These are phyloP conservation scores for Rhamnella rubrinervis DNA, from an alignment of 331 rosid species.

Conservation along the genomic window DNA sequence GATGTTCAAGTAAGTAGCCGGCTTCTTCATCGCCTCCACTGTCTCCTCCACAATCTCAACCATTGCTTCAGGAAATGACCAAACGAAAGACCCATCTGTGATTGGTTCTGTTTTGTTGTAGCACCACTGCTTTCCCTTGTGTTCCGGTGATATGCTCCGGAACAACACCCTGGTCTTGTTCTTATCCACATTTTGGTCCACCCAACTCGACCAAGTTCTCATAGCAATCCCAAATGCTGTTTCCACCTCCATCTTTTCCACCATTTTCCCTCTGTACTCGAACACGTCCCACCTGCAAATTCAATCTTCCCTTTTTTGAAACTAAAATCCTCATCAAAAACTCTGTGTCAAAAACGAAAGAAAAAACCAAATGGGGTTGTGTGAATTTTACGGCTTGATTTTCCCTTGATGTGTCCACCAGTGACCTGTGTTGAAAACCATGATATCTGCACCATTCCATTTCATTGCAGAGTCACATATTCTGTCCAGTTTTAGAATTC, in stretches of 20 bases:
- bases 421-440: slow-evolving; percentile 54
- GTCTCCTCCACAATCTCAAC: slow-evolving; percentile 27
- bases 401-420: slow-evolving; percentile 46
- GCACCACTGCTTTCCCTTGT: slow-evolving; percentile 46
- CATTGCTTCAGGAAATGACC: slow-evolving; percentile 13
- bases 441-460: slow-evolving; percentile 43
- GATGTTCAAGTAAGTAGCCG: slow-evolving; percentile 44
- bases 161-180: slow-evolving; percentile 33
- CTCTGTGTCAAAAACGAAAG: too few species aligned
- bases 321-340: too few species aligned
- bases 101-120: slow-evolving; percentile 29
- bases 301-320: background rate
- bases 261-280: slow-evolving; percentile 17
- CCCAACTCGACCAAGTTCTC: slow-evolving; percentile 45
- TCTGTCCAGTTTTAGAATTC: slow-evolving; percentile 34
- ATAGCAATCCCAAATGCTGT: slow-evolving; percentile 34
- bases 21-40: slow-evolving; percentile 26
- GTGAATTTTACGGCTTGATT: slow-evolving; percentile 21
- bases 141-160: slow-evolving; percentile 50
- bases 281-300: slow-evolving; percentile 36
- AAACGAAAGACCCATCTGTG: slow-evolving; percentile 17
- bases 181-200: slow-evolving; percentile 28
- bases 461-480: slow-evolving; percentile 16
- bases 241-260: slow-evolving; percentile 26
- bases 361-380: too few species aligned